Evolutionary conservation across 139 green algal genomes (phyloP), one percentile per base, ranked within the genome.

Genomic region (Chlamydomonas sp.): DNA sequence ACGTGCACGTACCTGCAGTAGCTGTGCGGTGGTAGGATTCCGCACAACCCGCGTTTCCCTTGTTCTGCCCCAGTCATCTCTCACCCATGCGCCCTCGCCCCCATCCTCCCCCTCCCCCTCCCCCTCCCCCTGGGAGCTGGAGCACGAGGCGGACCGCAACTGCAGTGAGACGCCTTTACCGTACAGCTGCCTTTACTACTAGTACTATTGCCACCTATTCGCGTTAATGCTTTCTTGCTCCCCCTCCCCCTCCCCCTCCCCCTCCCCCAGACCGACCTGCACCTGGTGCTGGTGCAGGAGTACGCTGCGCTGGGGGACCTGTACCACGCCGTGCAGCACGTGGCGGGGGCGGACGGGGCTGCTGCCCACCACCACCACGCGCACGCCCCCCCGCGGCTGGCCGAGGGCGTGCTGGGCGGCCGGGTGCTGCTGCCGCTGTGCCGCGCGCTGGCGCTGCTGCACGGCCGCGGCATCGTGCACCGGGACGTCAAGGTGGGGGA

Each of bases 261-360:
- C 17, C 17, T 49, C 14, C 14, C 68, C 73, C 89, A 92, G 86
- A 75, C 85, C 61, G 86, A 86, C 20, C 49, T 83, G 18, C 83
- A 83, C 16, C 77, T 92, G 2, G 83, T 88, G 49, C 84, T 92
- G 82, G 90, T 92, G 17, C 62, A 90, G 86, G 90, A 92, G 74
- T 90, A 89, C 69, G 86, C 83, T 1, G 60, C 82, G 59, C 82
- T 83, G 0, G 90, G 90, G 4, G 86, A 90, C 79, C 86, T 92
- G 64, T 89, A 83, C 83, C 76, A 61, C 72, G 66, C 77, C 57
- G 80, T 78, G 80, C 64, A 57, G 6, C 57, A 78, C 3, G 80
- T 85, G 57, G n/a, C 57, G 57, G 63, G 79, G 75, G n/a, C 63
- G 78, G 5, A 8, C 5, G 69, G 20, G 69, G 14, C 14, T 76